These are phyloP conservation scores for Claviceps maximensis DNA, from an alignment of 2,329 filamentous ascomycete species.

Conservation along the genomic window DNA sequence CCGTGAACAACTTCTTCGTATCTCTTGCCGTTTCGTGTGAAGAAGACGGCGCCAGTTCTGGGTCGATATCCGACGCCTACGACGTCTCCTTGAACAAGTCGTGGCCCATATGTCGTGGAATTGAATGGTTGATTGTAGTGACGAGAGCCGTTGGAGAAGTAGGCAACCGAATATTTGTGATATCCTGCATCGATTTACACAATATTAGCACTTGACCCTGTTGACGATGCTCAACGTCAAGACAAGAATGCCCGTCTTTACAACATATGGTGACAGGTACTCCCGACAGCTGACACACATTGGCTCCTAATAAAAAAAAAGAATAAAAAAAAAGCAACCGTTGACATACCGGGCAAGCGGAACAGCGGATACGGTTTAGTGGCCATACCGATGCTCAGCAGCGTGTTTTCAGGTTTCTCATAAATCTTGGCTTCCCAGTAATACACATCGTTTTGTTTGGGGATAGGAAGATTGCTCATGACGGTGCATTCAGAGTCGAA, in stretches of 20 bases:
- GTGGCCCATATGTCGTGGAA: constrained; percentile 66
- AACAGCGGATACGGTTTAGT: constrained; percentile 97
- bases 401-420: constrained; percentile 82
- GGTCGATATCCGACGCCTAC: constrained; percentile 92
- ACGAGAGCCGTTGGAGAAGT: constrained; percentile 74
- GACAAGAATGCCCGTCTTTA: too few species aligned
- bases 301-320: not conserved
- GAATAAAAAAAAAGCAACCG: not conserved
- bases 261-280: too few species aligned
- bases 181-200: constrained; percentile 41
- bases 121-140: constrained; percentile 88
- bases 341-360: constrained; percentile 65
- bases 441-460: constrained; percentile 98
- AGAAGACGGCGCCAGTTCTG: constrained; percentile 89
- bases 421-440: constrained; percentile 99
- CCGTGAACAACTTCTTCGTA: constrained; percentile 90
- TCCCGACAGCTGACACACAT: too few species aligned
- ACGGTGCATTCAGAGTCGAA: constrained; percentile 97
- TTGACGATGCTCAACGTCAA: too few species aligned
- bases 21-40: constrained; percentile 95
- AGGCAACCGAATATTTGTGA: constrained; percentile 86
- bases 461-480: constrained; percentile 89
- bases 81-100: constrained; percentile 85
- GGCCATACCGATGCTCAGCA: constrained; percentile 83
- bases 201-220: not conserved